Base-by-base conservation (phyloP, 495 filamentous ascomycete genomes). In the Acidiella bohemica region DNA sequence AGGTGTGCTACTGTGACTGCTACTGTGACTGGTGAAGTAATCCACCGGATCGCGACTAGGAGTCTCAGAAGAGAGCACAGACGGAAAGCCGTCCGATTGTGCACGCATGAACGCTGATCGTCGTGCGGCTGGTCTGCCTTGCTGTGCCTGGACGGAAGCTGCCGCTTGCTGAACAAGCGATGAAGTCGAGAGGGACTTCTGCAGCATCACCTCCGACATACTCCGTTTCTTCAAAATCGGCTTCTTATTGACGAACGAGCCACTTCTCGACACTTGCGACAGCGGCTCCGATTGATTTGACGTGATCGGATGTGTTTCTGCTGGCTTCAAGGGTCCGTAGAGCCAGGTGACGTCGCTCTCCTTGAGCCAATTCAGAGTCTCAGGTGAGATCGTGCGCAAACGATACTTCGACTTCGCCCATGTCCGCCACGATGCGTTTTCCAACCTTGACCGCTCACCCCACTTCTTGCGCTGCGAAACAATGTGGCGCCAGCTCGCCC, bases 391-490 rank as follows among this genome's bases (percentile, higher is more conserved):
- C 0, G 90, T 96, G 55, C 75, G 76, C 39, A 95, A 59, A 18
- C 80, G 73, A 54, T 87, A 75, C 55, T 92, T 93, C 14, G 77
- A 64, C 57, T 96, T 95, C 54, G 83, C 75, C 90, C 90, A 97
- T n/a, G 86, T 90, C 53, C 90, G 70, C 90, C 90, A 97, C 3
- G 88, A 94, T 4, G 90, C 90, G 63, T 97, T 97, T 58, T 97
- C 90, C 36, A 97, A 59, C 37, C 90, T 68, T 8, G 78, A 73
- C 19, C 80, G 69, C 54, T 97, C 85, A 46, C 67, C 80, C 50
- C 92, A 93, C 30, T 80, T 68, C 20, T 73, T 75, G 54, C 76
- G 70, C 45, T 80, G 81, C 10, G 76, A 71, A 27, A 86, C 77
- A 50, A 97, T 84, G 60, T 88, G 84, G 42, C 84, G 76, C 90